These are phyloP conservation scores for Typha latifolia DNA, from an alignment of 176 grass and related monocot species.

Conservation along the genomic window DNA sequence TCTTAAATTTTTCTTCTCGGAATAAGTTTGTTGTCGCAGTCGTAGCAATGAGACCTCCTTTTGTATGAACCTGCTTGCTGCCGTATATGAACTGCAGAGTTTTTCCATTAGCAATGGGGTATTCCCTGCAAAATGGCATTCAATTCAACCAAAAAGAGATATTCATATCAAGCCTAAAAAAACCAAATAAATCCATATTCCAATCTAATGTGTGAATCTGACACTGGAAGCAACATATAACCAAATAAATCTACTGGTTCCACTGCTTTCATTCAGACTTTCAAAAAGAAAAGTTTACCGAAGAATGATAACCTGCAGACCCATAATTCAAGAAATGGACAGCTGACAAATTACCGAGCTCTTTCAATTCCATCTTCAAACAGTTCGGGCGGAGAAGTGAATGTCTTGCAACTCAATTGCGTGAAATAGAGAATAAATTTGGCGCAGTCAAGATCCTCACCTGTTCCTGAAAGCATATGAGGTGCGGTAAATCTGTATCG, in stretches of 20 bases:
- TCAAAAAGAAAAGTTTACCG: background rate
- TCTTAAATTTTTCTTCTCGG: constrained; percentile 48
- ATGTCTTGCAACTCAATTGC: background rate
- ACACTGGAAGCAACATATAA: background rate
- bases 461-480: constrained; percentile 91
- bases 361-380: background rate
- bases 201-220: background rate
- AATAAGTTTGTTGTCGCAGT: constrained; percentile 90
- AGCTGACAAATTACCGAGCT: too few relatives aligned
- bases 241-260: background rate
- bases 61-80: constrained; percentile 66
- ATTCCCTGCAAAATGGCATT: constrained; percentile 42
- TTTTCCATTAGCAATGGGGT: constrained; percentile 75
- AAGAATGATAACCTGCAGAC: too few relatives aligned
- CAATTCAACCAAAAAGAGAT: background rate
- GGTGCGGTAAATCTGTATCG: constrained; percentile 69
- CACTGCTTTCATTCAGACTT: background rate
- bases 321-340: too few relatives aligned
- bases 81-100: constrained; percentile 83
- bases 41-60: constrained; percentile 67
- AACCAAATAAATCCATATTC: background rate
- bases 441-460: constrained; percentile 22
- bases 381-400: background rate
- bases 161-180: background rate
- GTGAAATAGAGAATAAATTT: constrained; percentile 1